A percentile compares a stretch with the other conserved stretches of the same genome.
Conservation (phyloP, 2,329 filamentous ascomycete genomes). For the Fusarium sp. region DNA sequence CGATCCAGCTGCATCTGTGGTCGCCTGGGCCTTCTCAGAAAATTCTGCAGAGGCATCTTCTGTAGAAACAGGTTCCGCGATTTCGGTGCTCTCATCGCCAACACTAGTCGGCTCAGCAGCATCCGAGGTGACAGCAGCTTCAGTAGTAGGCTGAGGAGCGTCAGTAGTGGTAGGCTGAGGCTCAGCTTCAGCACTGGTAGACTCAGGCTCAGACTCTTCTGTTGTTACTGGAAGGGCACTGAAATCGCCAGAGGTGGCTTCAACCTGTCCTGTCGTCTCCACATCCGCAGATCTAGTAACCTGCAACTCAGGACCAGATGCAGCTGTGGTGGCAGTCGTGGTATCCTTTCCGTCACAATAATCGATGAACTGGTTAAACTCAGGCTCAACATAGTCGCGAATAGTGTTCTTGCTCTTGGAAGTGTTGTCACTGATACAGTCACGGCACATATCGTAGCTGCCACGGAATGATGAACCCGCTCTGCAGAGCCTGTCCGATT, state of each 20-base stretch:
- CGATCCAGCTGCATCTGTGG: not conserved
- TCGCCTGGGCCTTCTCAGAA: not conserved
- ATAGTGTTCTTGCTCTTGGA: constrained; percentile 44
- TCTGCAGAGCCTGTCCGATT: constrained; percentile 59
- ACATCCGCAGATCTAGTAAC: constrained; percentile 39
- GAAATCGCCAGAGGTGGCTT: constrained; percentile 40
- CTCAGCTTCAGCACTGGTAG: constrained; percentile 5
- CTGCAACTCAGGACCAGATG: constrained; percentile 39
- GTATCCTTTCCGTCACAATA: constrained; percentile 56
- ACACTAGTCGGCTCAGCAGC: not conserved
- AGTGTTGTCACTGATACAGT: constrained; percentile 54
- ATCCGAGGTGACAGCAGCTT: not conserved
- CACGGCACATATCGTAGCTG: constrained; percentile 53
- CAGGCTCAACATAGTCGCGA: constrained; percentile 51
- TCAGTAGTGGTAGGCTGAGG: constrained; percentile 19
- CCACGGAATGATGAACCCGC: constrained; percentile 55
- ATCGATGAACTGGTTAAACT: constrained; percentile 58
- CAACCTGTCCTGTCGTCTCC: constrained; percentile 44
- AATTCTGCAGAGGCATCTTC: not conserved
- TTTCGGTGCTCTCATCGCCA: constrained; percentile 2
- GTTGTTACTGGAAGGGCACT: constrained; percentile 25
- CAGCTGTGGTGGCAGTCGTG: constrained; percentile 22
- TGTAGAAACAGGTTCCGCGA: constrained; percentile 2
- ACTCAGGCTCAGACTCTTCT: constrained; percentile 11
- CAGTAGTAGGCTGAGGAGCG: constrained; percentile 15